Conservation (phyloP, 306 rosid species). For the Trifolium fragiferum region DNA sequence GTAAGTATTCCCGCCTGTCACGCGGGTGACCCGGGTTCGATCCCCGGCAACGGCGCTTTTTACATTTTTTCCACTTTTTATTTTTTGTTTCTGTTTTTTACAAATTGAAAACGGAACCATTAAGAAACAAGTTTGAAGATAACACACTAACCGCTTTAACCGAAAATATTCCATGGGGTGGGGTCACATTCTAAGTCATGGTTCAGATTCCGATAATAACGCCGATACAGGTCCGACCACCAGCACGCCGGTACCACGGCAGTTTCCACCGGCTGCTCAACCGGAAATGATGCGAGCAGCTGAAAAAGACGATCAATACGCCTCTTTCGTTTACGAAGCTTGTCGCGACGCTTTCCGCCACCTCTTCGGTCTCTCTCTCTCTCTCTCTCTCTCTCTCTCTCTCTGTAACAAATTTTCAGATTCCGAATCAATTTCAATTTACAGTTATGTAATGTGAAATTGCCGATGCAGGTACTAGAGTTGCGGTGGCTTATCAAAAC, state of each 20-base stretch:
- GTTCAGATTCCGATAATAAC: constrained; percentile 45
- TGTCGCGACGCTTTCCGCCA: constrained; percentile 98
- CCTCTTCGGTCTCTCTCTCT: constrained; percentile 68
- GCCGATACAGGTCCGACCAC: constrained; percentile 56
- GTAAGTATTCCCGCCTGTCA: constrained; percentile 8
- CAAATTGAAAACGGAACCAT: no score
- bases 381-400: constrained; percentile 46
- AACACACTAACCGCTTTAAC: not conserved
- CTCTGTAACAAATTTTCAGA: not conserved
- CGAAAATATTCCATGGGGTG: constrained; percentile 42
- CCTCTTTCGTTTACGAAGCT: constrained; percentile 91
- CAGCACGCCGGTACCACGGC: constrained; percentile 44
- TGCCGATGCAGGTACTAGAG: constrained; percentile 56
- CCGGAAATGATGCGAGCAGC: constrained; percentile 99
- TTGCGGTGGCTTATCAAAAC: constrained; percentile 52
- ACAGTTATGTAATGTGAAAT: not conserved
- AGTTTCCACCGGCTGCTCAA: constrained; percentile 83
- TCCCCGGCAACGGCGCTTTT: constrained; percentile 44
- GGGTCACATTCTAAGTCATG: constrained; percentile 52
- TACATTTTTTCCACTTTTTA: no score
- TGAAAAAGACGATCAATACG: constrained; percentile 95
- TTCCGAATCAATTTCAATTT: constrained; percentile 9
- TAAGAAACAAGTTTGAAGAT: not conserved
- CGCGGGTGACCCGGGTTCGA: constrained; percentile 19
- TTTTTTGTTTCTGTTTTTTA: no score